A percentile compares a stretch with the other conserved stretches of the same genome.
Conservation (phyloP, 148 eudicot species). For the Limonium bicolor region DNA sequence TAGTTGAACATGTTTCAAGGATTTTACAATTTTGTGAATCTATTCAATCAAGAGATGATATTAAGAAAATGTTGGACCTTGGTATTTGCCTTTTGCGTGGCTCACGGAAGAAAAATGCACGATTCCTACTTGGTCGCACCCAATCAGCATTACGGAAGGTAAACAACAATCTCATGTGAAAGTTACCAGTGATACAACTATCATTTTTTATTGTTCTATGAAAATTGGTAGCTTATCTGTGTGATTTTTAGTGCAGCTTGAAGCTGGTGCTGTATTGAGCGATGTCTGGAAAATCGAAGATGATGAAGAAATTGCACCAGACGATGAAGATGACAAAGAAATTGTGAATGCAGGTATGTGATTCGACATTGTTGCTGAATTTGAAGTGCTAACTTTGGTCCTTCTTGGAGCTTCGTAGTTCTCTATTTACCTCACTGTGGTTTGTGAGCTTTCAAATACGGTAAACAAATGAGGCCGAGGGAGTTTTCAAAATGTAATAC, state of each 20-base stretch:
- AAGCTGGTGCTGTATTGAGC: slow-evolving; percentile 22
- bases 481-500: too few relatives aligned
- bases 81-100: slow-evolving; percentile 47
- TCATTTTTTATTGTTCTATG: slow-evolving; percentile 4
- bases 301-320: slow-evolving; percentile 10
- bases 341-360: slow-evolving; percentile 27
- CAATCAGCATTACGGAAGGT: slow-evolving; percentile 55
- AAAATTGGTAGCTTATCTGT: slow-evolving; percentile 6
- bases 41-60: slow-evolving; percentile 26
- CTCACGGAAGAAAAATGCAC: slow-evolving; percentile 40
- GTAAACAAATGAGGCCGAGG: too few relatives aligned
- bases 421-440: not conserved
- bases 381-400: not conserved
- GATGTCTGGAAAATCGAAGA: slow-evolving; percentile 40
- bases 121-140: slow-evolving; percentile 30
- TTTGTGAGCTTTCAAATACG: not conserved
- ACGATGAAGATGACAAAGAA: slow-evolving; percentile 19
- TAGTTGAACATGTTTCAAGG: slow-evolving; percentile 38
- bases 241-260: slow-evolving; percentile 30
- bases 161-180: slow-evolving; percentile 4
- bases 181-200: not conserved
- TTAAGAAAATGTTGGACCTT: slow-evolving; percentile 36
- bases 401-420: not conserved
- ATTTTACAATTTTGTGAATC: slow-evolving; percentile 46
- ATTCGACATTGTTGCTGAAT: not conserved